Evolutionary conservation across 495 filamentous ascomycete genomes (phyloP).

Genomic region (Tuber microsphaerosporum): DNA sequence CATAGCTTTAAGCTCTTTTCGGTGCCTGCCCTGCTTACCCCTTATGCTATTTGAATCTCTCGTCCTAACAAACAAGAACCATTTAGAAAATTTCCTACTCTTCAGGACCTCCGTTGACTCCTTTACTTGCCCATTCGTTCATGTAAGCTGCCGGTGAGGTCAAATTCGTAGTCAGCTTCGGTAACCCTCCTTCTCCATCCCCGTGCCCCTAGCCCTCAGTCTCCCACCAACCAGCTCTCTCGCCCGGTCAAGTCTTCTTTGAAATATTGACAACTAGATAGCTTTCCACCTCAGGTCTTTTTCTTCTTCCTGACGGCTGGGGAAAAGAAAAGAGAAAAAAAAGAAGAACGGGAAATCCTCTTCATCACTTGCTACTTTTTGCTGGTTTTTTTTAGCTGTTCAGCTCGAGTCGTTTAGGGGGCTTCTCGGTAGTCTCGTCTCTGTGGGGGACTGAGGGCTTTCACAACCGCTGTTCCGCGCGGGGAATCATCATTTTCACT

Average conservation of each 20-base stretch:
- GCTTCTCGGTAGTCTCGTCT: constrained; percentile 19
- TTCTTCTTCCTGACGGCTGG: constrained; percentile 4
- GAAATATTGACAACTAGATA: not conserved
- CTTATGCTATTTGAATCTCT: not conserved
- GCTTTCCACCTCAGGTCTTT: constrained; percentile 4
- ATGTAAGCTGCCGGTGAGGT: not conserved
- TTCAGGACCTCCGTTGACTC: not conserved
- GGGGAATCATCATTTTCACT: not conserved
- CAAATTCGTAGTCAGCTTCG: not conserved
- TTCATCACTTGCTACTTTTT: constrained; percentile 12
- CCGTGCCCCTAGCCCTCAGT: not conserved
- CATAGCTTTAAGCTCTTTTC: not conserved
- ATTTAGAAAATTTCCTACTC: not conserved
- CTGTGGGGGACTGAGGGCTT: not conserved
- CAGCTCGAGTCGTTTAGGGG: constrained; percentile 34
- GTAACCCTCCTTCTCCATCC: not conserved
- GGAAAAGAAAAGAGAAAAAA: constrained; percentile 11
- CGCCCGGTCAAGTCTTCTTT: not conserved
- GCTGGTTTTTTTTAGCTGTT: constrained; percentile 18
- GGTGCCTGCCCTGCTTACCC: not conserved
- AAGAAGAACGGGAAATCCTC: constrained; percentile 8
- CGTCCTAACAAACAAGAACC: not conserved
- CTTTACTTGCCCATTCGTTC: not conserved
- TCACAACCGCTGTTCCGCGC: not conserved
- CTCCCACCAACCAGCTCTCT: not conserved